A percentile compares a stretch with the other conserved stretches of the same genome.
phyloP scores from a whole-genome alignment of 2,329 filamentous ascomycete species.

The Sporothrix sp. region DNA sequence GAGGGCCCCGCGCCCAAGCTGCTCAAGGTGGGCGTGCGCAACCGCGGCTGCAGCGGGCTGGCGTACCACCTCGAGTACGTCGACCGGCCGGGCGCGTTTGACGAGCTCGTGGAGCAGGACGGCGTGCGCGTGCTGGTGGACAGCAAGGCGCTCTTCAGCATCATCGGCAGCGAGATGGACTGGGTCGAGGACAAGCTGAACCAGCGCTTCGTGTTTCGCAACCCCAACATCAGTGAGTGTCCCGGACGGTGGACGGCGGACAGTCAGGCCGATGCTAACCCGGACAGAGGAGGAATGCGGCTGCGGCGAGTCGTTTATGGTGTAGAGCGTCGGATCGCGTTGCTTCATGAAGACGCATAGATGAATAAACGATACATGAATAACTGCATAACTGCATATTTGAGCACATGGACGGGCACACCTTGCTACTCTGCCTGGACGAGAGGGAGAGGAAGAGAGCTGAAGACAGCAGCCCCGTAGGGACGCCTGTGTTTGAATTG shows the following conservation, averaged over 20 bases:
- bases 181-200: conserved; percentile 95
- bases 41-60: conserved; percentile 85
- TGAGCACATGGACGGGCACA: too few species aligned
- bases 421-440: too few species aligned
- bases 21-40: conserved; percentile 89
- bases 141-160: conserved; percentile 94
- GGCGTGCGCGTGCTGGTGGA: conserved; percentile 94
- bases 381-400: too few species aligned
- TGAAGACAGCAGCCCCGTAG: too few species aligned
- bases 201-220: conserved; percentile 85
- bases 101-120: conserved; percentile 90
- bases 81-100: conserved; percentile 77
- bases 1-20: conserved; percentile 83
- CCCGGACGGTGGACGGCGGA: neutral
- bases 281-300: conserved; percentile 81
- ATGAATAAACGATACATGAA: too few species aligned
- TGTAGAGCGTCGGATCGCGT: too few species aligned
- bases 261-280: too few species aligned
- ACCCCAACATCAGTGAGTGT: conserved; percentile 95
- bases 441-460: too few species aligned
- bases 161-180: conserved; percentile 98
- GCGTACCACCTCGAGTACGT: conserved; percentile 94
- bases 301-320: conserved; percentile 94
- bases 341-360: too few species aligned
- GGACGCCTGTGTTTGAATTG: too few species aligned